phyloP scores from a whole-genome alignment of 345 rosid species.

The Eucalyptus brandiana region DNA sequence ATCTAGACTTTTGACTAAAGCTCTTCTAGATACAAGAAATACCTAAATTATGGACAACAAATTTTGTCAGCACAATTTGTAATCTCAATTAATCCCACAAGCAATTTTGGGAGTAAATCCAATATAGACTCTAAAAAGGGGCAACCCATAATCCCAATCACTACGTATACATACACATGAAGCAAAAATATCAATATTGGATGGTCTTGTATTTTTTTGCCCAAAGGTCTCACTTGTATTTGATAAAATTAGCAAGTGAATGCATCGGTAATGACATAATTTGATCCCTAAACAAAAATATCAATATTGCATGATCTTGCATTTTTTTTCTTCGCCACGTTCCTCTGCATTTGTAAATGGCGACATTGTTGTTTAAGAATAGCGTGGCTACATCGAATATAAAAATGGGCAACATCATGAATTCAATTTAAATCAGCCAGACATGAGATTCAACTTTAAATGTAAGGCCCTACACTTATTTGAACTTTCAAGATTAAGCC shows the following conservation, averaged over 20 bases:
- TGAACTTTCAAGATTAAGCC: background rate
- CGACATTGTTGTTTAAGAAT: background rate
- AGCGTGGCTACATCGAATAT: background rate
- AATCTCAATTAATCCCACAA: background rate
- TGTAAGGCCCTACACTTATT: background rate
- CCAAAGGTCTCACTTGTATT: background rate
- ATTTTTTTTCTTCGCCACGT: background rate
- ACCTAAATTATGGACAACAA: fast-evolving
- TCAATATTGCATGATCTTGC: background rate
- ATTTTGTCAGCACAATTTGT: fast-evolving
- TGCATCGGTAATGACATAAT: background rate
- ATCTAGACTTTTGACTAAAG: background rate
- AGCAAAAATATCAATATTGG: background rate
- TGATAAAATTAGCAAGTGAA: no score
- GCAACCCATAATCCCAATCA: background rate
- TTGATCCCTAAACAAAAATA: background rate
- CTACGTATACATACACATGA: no score
- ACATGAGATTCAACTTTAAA: background rate
- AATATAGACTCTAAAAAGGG: background rate
- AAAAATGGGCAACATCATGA: background rate
- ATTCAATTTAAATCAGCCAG: background rate
- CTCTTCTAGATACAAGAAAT: background rate
- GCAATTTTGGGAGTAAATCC: no score
- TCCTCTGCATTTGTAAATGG: background rate
- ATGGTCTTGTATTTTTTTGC: background rate